Conservation (phyloP, 208 protist genomes). For the Leishmania gerbilli region DNA sequence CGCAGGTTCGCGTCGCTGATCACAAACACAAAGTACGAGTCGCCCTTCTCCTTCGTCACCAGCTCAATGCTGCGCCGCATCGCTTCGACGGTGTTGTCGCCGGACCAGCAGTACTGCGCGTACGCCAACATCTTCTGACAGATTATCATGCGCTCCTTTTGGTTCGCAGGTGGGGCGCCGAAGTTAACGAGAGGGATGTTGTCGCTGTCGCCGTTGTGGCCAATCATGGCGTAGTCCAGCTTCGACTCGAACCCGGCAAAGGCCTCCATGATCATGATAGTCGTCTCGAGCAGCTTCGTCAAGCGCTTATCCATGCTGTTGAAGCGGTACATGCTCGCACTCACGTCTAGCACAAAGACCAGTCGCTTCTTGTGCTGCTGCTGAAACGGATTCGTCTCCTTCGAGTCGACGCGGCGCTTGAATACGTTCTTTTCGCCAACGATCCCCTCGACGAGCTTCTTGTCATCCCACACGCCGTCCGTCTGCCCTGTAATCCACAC, state of each 20-base stretch:
- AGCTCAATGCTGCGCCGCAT: constrained; percentile 77
- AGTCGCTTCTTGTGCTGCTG: constrained; percentile 83
- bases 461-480: constrained; percentile 92
- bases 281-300: constrained; percentile 84
- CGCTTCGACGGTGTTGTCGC: constrained; percentile 91
- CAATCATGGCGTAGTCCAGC: constrained; percentile 90
- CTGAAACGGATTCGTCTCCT: constrained; percentile 69
- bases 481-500: constrained; percentile 88
- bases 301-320: constrained; percentile 90
- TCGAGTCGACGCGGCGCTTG: constrained; percentile 85
- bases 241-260: constrained; percentile 88
- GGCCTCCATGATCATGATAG: constrained; percentile 92
- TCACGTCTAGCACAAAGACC: constrained; percentile 92
- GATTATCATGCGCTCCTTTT: constrained; percentile 79
- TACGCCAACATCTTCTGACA: constrained; percentile 93
- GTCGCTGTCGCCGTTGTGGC: constrained; percentile 89
- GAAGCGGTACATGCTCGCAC: constrained; percentile 95
- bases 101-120: constrained; percentile 94
- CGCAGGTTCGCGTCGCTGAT: constrained; percentile 95
- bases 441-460: constrained; percentile 91
- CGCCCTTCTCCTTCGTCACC: constrained; percentile 77
- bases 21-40: constrained; percentile 94
- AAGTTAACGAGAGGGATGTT: constrained; percentile 80
- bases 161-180: constrained; percentile 61
- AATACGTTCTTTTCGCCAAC: constrained; percentile 92